phyloP scores from a whole-genome alignment of 73 alveolate genomes.

The Tetrahymena thermophila region DNA sequence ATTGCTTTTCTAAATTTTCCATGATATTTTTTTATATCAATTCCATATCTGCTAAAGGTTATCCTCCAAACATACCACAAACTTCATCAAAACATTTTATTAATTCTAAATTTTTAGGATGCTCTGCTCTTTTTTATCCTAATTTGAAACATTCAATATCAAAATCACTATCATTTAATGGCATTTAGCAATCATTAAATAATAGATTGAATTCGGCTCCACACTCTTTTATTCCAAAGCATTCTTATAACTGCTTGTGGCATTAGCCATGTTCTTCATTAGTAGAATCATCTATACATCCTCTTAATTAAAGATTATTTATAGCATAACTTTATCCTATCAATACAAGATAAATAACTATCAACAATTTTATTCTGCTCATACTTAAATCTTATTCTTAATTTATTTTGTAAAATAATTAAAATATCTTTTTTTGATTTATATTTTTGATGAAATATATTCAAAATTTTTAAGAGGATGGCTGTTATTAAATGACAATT shows the following conservation, averaged over 20 bases:
- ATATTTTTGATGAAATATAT: not conserved
- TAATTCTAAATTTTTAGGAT: not conserved
- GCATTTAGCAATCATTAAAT: not conserved
- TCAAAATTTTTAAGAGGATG: not conserved
- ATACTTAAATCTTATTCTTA: not conserved
- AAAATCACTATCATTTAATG: not conserved
- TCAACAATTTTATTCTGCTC: not conserved
- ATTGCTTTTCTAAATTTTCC: not conserved
- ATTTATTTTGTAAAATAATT: no score
- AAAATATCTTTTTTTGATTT: not conserved
- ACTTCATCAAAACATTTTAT: not conserved
- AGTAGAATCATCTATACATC: not conserved
- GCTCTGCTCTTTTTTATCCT: not conserved
- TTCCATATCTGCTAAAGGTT: not conserved
- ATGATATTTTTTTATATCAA: not conserved
- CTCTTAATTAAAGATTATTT: not conserved
- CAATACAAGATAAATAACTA: not conserved
- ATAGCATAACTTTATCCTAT: not conserved
- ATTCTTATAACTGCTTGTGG: not conserved
- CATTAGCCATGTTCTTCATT: not conserved
- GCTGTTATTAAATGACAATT: not conserved
- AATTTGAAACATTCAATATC: not conserved
- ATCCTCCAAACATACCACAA: conserved; percentile 1
- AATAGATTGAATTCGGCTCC: not conserved
- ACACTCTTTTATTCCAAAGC: not conserved